These are phyloP conservation scores for Aspergillus hortae DNA, from an alignment of 2,329 filamentous ascomycete genomes.

Conservation along the genomic window DNA sequence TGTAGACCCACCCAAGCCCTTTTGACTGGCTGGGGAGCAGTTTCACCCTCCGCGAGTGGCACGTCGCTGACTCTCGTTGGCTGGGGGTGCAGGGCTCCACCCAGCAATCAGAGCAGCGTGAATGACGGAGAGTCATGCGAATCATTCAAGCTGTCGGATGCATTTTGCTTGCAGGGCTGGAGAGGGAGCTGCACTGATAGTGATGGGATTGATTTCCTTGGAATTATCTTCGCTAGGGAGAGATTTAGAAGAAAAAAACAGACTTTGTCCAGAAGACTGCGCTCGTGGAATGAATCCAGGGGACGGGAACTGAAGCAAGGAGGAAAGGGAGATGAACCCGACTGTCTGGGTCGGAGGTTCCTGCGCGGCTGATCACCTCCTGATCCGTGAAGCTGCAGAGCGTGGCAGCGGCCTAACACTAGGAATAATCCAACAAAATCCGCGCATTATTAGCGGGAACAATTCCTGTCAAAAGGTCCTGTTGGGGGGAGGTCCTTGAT, in stretches of 20 bases:
- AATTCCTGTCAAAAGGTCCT: too few relatives aligned
- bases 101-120: too few relatives aligned
- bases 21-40: background rate
- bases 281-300: too few relatives aligned
- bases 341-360: constrained; percentile 27
- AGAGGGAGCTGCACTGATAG: background rate
- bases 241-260: background rate
- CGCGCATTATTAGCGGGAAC: too few relatives aligned
- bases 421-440: too few relatives aligned
- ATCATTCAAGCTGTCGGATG: too few relatives aligned
- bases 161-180: too few relatives aligned
- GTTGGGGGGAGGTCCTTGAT: too few relatives aligned
- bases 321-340: constrained; percentile 18
- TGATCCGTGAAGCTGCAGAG: constrained; percentile 13
- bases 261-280: background rate
- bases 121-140: too few relatives aligned
- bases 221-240: too few relatives aligned
- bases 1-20: background rate
- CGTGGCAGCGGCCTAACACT: too few relatives aligned
- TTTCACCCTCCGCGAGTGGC: background rate
- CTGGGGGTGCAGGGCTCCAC: background rate
- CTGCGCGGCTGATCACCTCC: constrained; percentile 24
- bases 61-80: background rate
- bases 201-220: too few relatives aligned
- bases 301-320: background rate